A percentile compares a stretch with the other conserved stretches of the same genome.
phyloP scores from a whole-genome alignment of 2,329 filamentous ascomycete species.

The Colletotrichum karsti region DNA sequence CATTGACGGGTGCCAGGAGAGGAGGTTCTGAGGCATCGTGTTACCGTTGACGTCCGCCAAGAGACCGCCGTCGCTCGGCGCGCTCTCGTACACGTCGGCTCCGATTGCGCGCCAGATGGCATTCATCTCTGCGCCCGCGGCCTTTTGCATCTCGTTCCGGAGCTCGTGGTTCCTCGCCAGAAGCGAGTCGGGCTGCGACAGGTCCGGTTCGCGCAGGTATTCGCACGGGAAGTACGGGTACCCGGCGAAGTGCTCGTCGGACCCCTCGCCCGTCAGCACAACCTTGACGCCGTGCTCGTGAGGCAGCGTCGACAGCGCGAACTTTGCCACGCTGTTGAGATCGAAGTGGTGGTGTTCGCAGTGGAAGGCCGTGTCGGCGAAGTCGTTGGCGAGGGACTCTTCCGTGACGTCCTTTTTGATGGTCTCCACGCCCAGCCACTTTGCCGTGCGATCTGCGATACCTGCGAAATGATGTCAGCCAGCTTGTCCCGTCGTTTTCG shows the following conservation, averaged over 20 bases:
- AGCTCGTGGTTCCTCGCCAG: not conserved
- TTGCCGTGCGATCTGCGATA: conserved; percentile 35
- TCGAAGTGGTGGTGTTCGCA: conserved; percentile 28
- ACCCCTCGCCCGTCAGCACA: conserved; percentile 59
- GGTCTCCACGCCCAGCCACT: conserved; percentile 40
- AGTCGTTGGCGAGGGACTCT: conserved; percentile 34
- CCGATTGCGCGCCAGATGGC: too few relatives aligned
- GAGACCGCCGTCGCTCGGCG: too few relatives aligned
- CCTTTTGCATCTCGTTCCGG: not conserved
- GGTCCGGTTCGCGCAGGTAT: conserved; percentile 52
- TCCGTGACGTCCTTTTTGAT: conserved; percentile 36
- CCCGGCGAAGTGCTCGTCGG: conserved; percentile 63
- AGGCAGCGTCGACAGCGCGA: conserved; percentile 30
- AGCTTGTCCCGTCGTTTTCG: too few relatives aligned
- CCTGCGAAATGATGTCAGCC: too few relatives aligned
- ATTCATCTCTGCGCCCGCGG: too few relatives aligned
- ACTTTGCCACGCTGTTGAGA: not conserved
- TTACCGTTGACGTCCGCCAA: too few relatives aligned
- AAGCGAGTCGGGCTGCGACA: not conserved
- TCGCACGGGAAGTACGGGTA: conserved; percentile 56
- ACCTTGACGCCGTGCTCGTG: conserved; percentile 58
- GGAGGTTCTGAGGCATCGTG: too few relatives aligned
- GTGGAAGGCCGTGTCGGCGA: conserved; percentile 39
- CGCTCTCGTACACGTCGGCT: too few relatives aligned
- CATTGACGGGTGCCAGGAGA: too few relatives aligned